Percentiles rank a stretch among this genome's conserved stretches.
Conservation (phyloP, 805 yeast species). For the Saturnispora bothae region DNA sequence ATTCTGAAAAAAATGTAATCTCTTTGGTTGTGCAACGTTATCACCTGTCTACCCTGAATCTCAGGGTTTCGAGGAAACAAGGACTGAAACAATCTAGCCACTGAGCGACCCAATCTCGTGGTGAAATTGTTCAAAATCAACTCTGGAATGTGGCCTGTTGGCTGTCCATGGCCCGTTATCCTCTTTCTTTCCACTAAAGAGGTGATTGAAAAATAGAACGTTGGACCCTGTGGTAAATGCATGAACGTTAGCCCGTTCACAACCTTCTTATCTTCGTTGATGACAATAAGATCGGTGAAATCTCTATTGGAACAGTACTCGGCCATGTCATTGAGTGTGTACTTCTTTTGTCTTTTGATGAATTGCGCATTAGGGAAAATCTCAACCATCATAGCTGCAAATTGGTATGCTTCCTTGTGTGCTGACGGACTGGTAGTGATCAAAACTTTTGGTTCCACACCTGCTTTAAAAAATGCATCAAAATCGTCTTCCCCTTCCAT, state of each 20-base stretch:
- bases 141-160: slow-evolving; percentile 89
- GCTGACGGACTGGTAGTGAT: slow-evolving; percentile 86
- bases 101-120: slow-evolving; percentile 87
- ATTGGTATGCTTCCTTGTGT: slow-evolving; percentile 76
- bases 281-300: slow-evolving; percentile 77
- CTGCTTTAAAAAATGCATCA: slow-evolving; percentile 39
- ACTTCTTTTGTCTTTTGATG: slow-evolving; percentile 78
- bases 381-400: slow-evolving; percentile 78
- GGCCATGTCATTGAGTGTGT: slow-evolving; percentile 78
- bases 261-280: slow-evolving; percentile 88
- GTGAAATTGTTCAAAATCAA: slow-evolving; percentile 84
- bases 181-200: slow-evolving; percentile 66
- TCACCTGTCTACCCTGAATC: slow-evolving; percentile 89
- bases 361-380: slow-evolving; percentile 79
- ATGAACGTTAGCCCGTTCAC: slow-evolving; percentile 89
- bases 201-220: slow-evolving; percentile 79
- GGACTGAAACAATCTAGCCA: slow-evolving; percentile 84
- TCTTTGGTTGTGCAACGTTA: slow-evolving; percentile 92
- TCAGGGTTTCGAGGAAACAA: slow-evolving; percentile 91
- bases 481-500: slow-evolving; percentile 59
- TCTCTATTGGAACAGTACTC: slow-evolving; percentile 71
- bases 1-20: slow-evolving; percentile 92
- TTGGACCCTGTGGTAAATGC: slow-evolving; percentile 92
- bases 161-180: slow-evolving; percentile 80
- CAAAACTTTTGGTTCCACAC: slow-evolving; percentile 69